Conservation (phyloP, 768 basidiomycete species). For the Rubroboletus pulcherrimus region DNA sequence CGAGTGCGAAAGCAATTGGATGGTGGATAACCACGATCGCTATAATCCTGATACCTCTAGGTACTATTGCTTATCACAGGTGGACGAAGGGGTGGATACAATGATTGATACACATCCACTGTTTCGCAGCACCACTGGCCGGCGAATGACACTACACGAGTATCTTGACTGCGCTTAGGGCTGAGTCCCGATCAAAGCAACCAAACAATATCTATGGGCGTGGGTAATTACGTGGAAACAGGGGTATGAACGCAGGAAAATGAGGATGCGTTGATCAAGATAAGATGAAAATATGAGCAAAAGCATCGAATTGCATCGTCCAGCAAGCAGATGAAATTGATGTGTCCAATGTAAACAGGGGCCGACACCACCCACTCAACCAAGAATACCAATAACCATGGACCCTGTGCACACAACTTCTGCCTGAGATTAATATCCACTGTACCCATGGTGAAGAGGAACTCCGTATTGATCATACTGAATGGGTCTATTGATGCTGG, state of each 20-base stretch:
- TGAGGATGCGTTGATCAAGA: constrained; percentile 1
- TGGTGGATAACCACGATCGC: constrained; percentile 9
- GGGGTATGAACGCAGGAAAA: constrained; percentile 23
- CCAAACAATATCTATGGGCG: constrained; percentile 4
- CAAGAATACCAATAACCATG: background rate
- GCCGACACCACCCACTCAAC: background rate
- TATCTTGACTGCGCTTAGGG: constrained; percentile 1
- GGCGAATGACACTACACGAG: background rate
- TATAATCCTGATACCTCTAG: constrained; percentile 19
- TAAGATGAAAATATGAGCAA: background rate
- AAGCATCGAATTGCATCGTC: constrained; percentile 22
- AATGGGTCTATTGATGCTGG: constrained; percentile 43
- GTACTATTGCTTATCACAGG: constrained; percentile 16
- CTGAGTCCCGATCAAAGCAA: constrained; percentile 9
- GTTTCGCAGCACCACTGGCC: background rate
- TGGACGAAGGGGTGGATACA: constrained; percentile 23
- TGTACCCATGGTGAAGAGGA: constrained; percentile 53
- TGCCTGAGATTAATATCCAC: constrained; percentile 17
- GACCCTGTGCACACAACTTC: background rate
- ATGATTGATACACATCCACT: constrained; percentile 16
- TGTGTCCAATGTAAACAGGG: constrained; percentile 6
- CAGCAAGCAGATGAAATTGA: constrained; percentile 29
- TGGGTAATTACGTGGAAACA: constrained; percentile 1
- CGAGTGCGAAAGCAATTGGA: constrained; percentile 4
- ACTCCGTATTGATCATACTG: constrained; percentile 54